These are phyloP conservation scores for Phytophthora litchii DNA, from an alignment of 352 stramenopile species.

Conservation along the genomic window DNA sequence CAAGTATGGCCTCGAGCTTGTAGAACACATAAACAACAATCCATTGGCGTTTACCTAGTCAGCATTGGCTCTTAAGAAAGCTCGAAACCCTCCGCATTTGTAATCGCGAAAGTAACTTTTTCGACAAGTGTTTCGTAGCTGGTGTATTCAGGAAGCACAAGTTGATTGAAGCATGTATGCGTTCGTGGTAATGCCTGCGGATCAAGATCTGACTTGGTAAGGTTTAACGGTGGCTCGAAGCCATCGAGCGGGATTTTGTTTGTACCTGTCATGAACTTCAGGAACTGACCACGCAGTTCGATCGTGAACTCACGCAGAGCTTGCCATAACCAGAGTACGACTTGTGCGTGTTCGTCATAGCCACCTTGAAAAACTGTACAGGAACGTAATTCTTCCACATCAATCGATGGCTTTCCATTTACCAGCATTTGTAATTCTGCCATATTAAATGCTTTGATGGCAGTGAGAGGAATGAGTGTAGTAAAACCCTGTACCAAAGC, in stretches of 20 bases:
- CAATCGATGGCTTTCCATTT: slow-evolving; percentile 67
- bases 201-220: slow-evolving; percentile 83
- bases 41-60: slow-evolving; percentile 4
- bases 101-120: slow-evolving; percentile 82
- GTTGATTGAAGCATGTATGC: slow-evolving; percentile 91
- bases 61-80: slow-evolving; percentile 52
- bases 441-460: slow-evolving; percentile 57
- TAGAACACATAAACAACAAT: slow-evolving; percentile 19
- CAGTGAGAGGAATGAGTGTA: slow-evolving; percentile 49
- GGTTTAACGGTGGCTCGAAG: slow-evolving; percentile 85
- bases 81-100: slow-evolving; percentile 82
- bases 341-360: slow-evolving; percentile 75
- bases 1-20: slow-evolving; percentile 10
- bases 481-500: slow-evolving; percentile 58
- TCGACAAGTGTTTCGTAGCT: slow-evolving; percentile 67
- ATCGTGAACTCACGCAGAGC: slow-evolving; percentile 70
- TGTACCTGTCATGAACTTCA: slow-evolving; percentile 88
- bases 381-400: slow-evolving; percentile 85
- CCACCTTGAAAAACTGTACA: slow-evolving; percentile 84
- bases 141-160: slow-evolving; percentile 83
- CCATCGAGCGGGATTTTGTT: slow-evolving; percentile 86
- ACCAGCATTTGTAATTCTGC: slow-evolving; percentile 50
- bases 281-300: slow-evolving; percentile 62
- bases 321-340: slow-evolving; percentile 89
- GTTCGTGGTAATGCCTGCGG: slow-evolving; percentile 66